Conservation (phyloP, 2,329 filamentous ascomycete genomes). For the Colletotrichum sp. region DNA sequence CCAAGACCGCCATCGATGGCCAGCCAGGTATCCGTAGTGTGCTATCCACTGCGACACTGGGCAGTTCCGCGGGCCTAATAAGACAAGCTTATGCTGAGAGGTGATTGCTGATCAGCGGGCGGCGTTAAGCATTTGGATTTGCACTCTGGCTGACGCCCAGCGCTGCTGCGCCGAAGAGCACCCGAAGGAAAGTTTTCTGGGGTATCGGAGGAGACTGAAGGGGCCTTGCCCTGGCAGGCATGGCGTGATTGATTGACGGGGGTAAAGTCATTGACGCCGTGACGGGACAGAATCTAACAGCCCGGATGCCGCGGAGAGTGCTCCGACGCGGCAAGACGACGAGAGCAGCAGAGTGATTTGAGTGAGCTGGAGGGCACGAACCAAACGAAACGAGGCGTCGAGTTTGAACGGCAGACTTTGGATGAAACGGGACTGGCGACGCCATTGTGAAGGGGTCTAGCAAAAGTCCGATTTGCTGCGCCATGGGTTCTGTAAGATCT, state of each 20-base stretch:
- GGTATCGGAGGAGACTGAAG: neutral
- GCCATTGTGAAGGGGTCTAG: neutral
- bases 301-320: neutral
- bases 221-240: neutral
- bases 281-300: neutral
- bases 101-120: neutral
- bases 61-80: neutral
- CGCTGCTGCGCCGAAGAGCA: neutral
- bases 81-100: neutral
- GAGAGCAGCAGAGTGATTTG: neutral
- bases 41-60: neutral
- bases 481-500: neutral
- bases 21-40: neutral
- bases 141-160: neutral
- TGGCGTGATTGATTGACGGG: slow-evolving; percentile 3
- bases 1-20: neutral
- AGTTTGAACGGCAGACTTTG: neutral
- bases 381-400: neutral
- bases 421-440: neutral
- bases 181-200: slow-evolving; percentile 1
- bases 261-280: neutral
- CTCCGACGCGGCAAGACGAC: neutral
- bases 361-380: neutral
- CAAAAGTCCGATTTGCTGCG: neutral
- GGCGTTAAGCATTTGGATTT: neutral